Evolutionary conservation across 352 stramenopile genomes (phyloP), one percentile per base, ranked within the genome.

Genomic region (Thalassiosira hispida): DNA sequence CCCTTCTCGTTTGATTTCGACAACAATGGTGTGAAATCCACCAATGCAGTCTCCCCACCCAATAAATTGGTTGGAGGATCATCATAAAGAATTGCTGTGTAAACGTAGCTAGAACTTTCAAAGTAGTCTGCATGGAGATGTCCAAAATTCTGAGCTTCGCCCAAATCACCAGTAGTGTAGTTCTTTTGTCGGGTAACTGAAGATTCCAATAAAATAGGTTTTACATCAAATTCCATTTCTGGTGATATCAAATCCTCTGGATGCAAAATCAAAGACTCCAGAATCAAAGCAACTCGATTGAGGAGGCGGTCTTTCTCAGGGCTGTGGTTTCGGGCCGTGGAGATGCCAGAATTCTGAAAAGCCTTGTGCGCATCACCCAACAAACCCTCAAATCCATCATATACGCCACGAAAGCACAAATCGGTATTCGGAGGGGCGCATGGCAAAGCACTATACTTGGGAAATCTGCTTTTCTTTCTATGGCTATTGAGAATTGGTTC

Each of bases 61-160:
- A 63, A 1, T 8, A 63, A 40, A 63, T 46, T 27, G 12, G 23
- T 16, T 11, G 53, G 31, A 29, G 27, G 29, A 16, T 47, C 31
- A 16, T 63, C 53, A 47, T 63, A 63, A 11, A 63, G 40, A 16
- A 63, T 63, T n/a, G 53, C 25, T 27, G 53, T 63, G n/a, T 47
- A 61, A 14, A 49, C 53, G 33, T 63, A 63, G 1, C 3, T 49
- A 22, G 6, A 1, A 29, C 53, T 63, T 12, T 63, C 53, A 11
- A 63, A 23, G 27, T 63, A 63, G 33, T 63, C 53, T 29, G 16
- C 53, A 63, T 47, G 53, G 6, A 63, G 14, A 9, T 46, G 0
- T 16, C 11, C 40, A 16, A 18, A 47, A 16, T 47, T 47, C 5
- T 12, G 40, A 47, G 3, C 31, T 38, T 38, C 31, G n/a, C n/a